Percentiles rank a stretch among this genome's conserved stretches.
Conservation (phyloP, 352 stramenopile genomes). For the Globisporangium takayamanum region DNA sequence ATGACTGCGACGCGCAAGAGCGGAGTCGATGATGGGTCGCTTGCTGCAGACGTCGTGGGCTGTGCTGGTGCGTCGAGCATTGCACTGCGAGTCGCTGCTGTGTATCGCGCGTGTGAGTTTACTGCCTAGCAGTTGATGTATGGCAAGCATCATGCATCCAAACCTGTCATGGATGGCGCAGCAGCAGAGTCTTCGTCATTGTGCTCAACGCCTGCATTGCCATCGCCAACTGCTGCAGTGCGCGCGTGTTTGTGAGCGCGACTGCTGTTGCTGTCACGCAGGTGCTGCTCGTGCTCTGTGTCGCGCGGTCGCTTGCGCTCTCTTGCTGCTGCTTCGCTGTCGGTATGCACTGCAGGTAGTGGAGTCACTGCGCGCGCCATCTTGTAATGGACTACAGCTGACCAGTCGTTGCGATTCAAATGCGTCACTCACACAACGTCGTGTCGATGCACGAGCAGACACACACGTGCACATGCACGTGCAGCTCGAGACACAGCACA, state of each 20-base stretch:
- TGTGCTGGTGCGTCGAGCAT: background rate
- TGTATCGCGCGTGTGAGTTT: too few species aligned
- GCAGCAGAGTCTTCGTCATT: too few species aligned
- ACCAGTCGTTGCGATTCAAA: background rate
- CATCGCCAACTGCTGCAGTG: too few species aligned
- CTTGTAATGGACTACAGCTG: background rate
- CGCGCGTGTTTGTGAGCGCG: too few species aligned
- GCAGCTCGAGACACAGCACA: background rate
- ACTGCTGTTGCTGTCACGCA: too few species aligned
- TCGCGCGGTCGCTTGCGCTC: background rate
- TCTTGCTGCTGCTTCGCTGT: background rate
- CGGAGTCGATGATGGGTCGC: background rate
- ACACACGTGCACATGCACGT: background rate
- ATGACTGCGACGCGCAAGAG: slow-evolving; percentile 71
- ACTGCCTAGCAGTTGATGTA: too few species aligned
- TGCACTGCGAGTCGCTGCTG: background rate
- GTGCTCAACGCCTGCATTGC: too few species aligned
- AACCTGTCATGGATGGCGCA: too few species aligned
- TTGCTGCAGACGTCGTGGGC: background rate
- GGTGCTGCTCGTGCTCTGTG: too few species aligned
- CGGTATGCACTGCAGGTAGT: background rate
- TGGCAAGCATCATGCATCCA: too few species aligned
- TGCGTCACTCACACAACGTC: background rate
- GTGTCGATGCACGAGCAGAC: background rate
- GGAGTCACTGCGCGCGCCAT: too few species aligned